Evolutionary conservation across 306 rosid species (phyloP).

Genomic region (Acacia melanoxylon): DNA sequence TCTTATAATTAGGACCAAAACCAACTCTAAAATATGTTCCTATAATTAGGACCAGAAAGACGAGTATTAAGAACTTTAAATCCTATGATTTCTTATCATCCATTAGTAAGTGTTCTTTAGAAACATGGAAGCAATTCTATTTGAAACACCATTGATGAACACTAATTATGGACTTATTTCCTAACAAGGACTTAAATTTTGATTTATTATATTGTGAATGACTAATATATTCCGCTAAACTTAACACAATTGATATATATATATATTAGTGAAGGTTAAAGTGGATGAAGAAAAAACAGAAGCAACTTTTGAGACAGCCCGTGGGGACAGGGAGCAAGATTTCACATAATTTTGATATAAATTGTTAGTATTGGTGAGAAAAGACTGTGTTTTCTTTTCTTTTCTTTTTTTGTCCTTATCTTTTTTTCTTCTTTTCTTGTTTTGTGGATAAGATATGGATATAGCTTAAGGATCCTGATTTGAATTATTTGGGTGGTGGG

Average conservation of each 20-base stretch:
- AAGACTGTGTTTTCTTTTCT: neutral
- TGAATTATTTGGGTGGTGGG: neutral
- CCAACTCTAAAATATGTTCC: too few relatives aligned
- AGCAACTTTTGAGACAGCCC: neutral
- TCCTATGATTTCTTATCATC: neutral
- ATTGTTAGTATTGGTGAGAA: neutral
- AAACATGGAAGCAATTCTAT: too few relatives aligned
- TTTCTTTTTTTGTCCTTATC: neutral
- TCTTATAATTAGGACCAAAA: too few relatives aligned
- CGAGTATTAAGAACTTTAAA: neutral
- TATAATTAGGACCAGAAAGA: too few relatives aligned
- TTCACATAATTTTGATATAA: neutral
- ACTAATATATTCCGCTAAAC: too few relatives aligned
- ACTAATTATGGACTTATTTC: too few relatives aligned
- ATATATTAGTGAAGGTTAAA: neutral
- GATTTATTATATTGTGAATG: too few relatives aligned
- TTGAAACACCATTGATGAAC: too few relatives aligned
- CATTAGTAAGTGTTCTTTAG: too few relatives aligned
- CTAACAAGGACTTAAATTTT: too few relatives aligned
- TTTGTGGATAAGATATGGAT: neutral
- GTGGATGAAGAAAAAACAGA: neutral
- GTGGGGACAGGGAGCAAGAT: slow-evolving; percentile 28
- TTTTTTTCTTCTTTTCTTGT: neutral
- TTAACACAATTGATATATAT: too few relatives aligned
- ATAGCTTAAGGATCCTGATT: neutral